A percentile compares a stretch with the other conserved stretches of the same genome.
These are phyloP conservation scores for Microbotryomycetes sp. DNA, from an alignment of 1,284 basidiomycete species.

Conservation along the genomic window DNA sequence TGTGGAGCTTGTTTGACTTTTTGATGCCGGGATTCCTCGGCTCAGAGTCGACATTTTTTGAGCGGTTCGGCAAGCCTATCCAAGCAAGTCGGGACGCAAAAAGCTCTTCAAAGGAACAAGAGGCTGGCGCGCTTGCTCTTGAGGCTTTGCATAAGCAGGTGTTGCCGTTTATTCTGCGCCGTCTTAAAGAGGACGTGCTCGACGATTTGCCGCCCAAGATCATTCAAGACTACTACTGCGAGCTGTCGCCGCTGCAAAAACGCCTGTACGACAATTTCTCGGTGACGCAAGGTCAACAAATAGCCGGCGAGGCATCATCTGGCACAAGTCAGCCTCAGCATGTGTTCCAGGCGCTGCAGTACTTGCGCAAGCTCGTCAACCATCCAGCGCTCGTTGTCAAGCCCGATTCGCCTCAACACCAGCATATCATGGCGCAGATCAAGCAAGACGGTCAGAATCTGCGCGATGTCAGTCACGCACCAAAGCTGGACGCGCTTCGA, in stretches of 20 bases:
- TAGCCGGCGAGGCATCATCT: slow-evolving; percentile 56
- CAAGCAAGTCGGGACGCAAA: slow-evolving; percentile 92
- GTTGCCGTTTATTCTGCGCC: slow-evolving; percentile 90
- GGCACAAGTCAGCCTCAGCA: slow-evolving; percentile 58
- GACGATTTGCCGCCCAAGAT: slow-evolving; percentile 97
- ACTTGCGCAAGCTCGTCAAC: slow-evolving; percentile 95
- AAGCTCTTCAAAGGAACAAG: slow-evolving; percentile 71
- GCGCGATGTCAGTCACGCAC: slow-evolving; percentile 80
- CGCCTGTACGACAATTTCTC: slow-evolving; percentile 88
- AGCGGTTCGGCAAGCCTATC: slow-evolving; percentile 93
- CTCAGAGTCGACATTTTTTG: slow-evolving; percentile 89
- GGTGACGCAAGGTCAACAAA: slow-evolving; percentile 52
- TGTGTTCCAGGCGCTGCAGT: slow-evolving; percentile 93
- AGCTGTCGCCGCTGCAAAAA: slow-evolving; percentile 89
- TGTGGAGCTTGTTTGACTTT: slow-evolving; percentile 99
- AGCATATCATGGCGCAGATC: slow-evolving; percentile 56
- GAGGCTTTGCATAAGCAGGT: slow-evolving; percentile 98
- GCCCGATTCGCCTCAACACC: slow-evolving; percentile 52
- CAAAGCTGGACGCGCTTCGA: slow-evolving; percentile 82
- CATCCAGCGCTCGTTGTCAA: slow-evolving; percentile 87
- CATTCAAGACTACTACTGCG: slow-evolving; percentile 99
- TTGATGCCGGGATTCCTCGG: slow-evolving; percentile 99
- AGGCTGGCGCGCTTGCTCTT: slow-evolving; percentile 86
- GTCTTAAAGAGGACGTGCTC: slow-evolving; percentile 95
- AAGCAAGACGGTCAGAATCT: slow-evolving; percentile 41